These are phyloP conservation scores for Penicillium canariense DNA, from an alignment of 495 filamentous ascomycete species.

Conservation along the genomic window DNA sequence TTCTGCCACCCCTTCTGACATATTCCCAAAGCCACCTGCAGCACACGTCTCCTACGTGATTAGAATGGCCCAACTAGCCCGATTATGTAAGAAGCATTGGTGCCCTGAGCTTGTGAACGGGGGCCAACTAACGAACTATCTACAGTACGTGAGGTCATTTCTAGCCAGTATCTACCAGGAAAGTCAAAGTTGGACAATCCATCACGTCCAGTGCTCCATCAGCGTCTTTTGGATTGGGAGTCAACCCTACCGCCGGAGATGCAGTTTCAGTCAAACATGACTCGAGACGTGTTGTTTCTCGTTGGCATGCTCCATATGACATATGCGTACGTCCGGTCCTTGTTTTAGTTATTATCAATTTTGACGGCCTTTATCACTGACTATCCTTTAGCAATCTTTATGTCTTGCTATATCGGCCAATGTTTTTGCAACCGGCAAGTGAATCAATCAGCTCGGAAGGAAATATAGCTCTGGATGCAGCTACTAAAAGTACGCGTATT, in stretches of 20 bases:
- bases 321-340: slow-evolving; percentile 34
- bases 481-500: slow-evolving; percentile 42
- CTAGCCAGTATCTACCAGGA: slow-evolving; percentile 40
- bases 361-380: neutral
- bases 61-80: slow-evolving; percentile 41
- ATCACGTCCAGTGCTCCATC: slow-evolving; percentile 29
- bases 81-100: slow-evolving; percentile 31
- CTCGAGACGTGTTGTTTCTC: slow-evolving; percentile 33
- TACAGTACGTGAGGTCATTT: slow-evolving; percentile 41
- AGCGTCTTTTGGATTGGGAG: slow-evolving; percentile 37
- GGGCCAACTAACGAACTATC: neutral
- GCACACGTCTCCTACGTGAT: slow-evolving; percentile 41
- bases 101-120: neutral
- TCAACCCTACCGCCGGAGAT: slow-evolving; percentile 33
- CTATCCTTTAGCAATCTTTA: slow-evolving; percentile 37
- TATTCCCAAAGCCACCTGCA: slow-evolving; percentile 29
- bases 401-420: slow-evolving; percentile 39
- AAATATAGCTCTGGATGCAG: slow-evolving; percentile 41
- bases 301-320: slow-evolving; percentile 46
- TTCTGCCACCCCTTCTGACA: slow-evolving; percentile 20
- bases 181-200: slow-evolving; percentile 26
- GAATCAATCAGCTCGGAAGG: slow-evolving; percentile 25
- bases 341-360: neutral
- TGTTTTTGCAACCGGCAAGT: slow-evolving; percentile 32
- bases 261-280: slow-evolving; percentile 24